Conservation (phyloP, 148 eudicot species). For the Heliosperma pusillum region DNA sequence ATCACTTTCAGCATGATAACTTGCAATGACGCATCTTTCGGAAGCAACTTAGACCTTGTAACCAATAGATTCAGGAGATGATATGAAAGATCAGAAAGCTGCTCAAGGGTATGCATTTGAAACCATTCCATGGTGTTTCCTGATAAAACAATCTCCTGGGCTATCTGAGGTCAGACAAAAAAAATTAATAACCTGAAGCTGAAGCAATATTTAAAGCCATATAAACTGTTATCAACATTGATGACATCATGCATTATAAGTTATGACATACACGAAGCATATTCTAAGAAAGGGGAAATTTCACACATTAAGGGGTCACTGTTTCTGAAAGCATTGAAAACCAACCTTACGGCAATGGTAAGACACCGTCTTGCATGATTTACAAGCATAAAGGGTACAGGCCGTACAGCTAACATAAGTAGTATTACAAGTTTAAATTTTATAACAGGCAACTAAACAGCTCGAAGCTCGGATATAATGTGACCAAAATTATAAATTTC, state of each 20-base stretch:
- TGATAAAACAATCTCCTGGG: constrained; percentile 41
- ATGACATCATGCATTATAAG: not conserved
- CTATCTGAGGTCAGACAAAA: constrained; percentile 39
- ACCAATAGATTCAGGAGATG: constrained; percentile 54
- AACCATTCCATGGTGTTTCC: constrained; percentile 56
- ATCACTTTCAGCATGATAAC: constrained; percentile 43
- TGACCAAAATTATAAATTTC: not conserved
- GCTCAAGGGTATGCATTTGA: constrained; percentile 61
- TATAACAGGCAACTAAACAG: not conserved
- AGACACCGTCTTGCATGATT: not conserved
- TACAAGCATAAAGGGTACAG: not conserved
- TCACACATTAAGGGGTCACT: not conserved
- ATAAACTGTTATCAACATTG: not conserved
- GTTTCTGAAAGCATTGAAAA: not conserved
- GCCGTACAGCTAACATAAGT: not conserved
- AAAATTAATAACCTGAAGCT: not conserved
- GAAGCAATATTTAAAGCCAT: not conserved
- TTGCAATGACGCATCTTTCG: constrained; percentile 25
- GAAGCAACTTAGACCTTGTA: constrained; percentile 33
- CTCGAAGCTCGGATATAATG: not conserved
- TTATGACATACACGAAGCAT: not conserved
- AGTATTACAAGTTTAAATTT: not conserved
- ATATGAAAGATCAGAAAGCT: constrained; percentile 72
- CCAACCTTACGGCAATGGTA: not conserved
- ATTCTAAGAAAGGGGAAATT: not conserved